Base-by-base conservation (phyloP, 441 rosid species). In the Gossypium schwendimanii region DNA sequence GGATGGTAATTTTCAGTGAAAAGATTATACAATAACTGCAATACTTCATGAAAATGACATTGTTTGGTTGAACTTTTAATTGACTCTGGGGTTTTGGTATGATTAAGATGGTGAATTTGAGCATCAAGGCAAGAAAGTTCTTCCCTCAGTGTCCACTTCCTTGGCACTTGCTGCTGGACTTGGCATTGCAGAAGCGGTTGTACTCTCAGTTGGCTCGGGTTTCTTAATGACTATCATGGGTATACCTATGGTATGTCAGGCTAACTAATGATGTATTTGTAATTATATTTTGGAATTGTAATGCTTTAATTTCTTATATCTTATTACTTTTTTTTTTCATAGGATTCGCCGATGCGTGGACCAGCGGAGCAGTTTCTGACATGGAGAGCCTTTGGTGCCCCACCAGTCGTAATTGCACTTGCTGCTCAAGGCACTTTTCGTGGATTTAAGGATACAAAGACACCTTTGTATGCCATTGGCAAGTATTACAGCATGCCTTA, bases 401-500 rank as follows among this genome's bases (percentile, higher is more conserved):
- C 97, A 3, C 92, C 99, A 21, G 87, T 95, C 77, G 98, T 92
- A 50, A 83, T 91, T 74, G 92, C 99, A 80, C 89, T 95, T 63
- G 99, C 97, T 79, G 96, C 97, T 5, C 97, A 90, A 77, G 99
- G 99, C 68, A 82, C 95, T 58, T 95, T 95, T 76, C 95, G 98
- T 65, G 99, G 98, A 77, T 92, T 90, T 83, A 92, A 84, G 80
- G 99, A 92, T 75, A 95, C 98, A 55, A 88, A 87, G 73, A 92
- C 98, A 0, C 99, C 98, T 82, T 77, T 92, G 61, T 91, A 84
- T 86, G 98, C 99, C 41, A 84, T 88, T 80, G 99, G 98, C 85
- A 89, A 85, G 98, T 89, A 84, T 80, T 75, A 70, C 60, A 57
- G 67, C 80, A 68, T 12, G 10, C 71, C 79, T 41, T 76, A 64